phyloP scores from a whole-genome alignment of 306 rosid species.

The Cicer judaicum region DNA sequence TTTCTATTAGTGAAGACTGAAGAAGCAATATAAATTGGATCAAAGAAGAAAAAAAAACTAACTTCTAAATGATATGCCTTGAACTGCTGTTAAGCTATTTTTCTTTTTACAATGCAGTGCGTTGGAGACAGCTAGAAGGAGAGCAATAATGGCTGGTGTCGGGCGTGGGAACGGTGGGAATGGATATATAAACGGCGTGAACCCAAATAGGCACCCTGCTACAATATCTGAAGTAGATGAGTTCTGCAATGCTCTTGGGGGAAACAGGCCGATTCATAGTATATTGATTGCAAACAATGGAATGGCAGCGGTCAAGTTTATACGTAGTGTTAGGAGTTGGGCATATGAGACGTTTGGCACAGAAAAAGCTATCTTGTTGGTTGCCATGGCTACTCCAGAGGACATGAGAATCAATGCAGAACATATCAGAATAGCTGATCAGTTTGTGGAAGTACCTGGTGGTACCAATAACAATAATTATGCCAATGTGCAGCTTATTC shows the following conservation, averaged over 20 bases:
- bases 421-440: slow-evolving; percentile 98
- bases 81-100: slow-evolving; percentile 36
- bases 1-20: slow-evolving; percentile 31
- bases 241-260: slow-evolving; percentile 86
- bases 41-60: background rate
- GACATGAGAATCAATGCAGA: slow-evolving; percentile 99
- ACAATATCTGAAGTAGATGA: slow-evolving; percentile 73
- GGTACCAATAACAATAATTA: slow-evolving; percentile 99
- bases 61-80: slow-evolving; percentile 19
- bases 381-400: slow-evolving; percentile 99
- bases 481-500: slow-evolving; percentile 96
- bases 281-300: slow-evolving; percentile 98
- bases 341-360: slow-evolving; percentile 95
- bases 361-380: slow-evolving; percentile 94
- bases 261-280: slow-evolving; percentile 92
- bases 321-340: slow-evolving; percentile 95
- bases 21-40: slow-evolving; percentile 25
- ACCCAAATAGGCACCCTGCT: slow-evolving; percentile 68
- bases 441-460: slow-evolving; percentile 99
- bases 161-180: slow-evolving; percentile 74
- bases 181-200: slow-evolving; percentile 61
- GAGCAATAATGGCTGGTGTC: slow-evolving; percentile 51
- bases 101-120: slow-evolving; percentile 51
- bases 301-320: slow-evolving; percentile 99
- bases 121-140: slow-evolving; percentile 59